Evolutionary conservation across 768 basidiomycete species (phyloP), one percentile per base, ranked within the genome.

Genomic region (Mycena kentingensis): DNA sequence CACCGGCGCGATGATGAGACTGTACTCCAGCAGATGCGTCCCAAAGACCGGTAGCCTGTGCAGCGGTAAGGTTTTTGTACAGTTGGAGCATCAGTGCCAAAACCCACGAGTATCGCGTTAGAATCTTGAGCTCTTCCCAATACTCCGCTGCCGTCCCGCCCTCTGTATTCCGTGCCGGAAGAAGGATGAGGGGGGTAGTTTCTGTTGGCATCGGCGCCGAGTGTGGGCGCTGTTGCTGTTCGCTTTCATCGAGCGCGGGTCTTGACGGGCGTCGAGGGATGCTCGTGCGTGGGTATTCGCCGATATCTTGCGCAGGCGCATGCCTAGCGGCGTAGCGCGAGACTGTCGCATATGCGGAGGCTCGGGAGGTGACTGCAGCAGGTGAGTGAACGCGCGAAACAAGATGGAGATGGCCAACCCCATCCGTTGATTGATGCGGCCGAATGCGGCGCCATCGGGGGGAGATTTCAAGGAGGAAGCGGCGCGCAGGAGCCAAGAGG

Each of bases 11-110:
- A 96, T 76, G 41, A 92, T 80, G 28, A 98, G 81, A 8, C 88
- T 90, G 67, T 90, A 95, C 65, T 98, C 95, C 18, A 91, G 77
- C 19, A 92, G 45, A 56, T 90, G 87, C 2, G 90, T 86, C 5
- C 90, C 58, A 26, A 50, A 62, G 11, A 62, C 57, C 13, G 54
- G 53, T 31, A 58, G 54, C 34, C 51, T 58, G 28, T n/a, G 7
- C 32, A 35, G 35, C n/a, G n/a, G n/a, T 44, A 24, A 39, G 35
- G 26, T 31, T 37, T 46, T 46, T 19, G 15, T 43, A 16, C 27
- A 12, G 27, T 5, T 12, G 50, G n/a, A 32, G 36, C 28, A 22
- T 4, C 19, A 28, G 15, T n/a, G n/a, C n/a, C n/a, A 18, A 11
- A 26, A 74, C 82, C 51, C 56, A 90, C 90, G 88, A 79, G 65